phyloP scores from a whole-genome alignment of 805 yeast genomes.

The Kluyveromyces lactis region DNA sequence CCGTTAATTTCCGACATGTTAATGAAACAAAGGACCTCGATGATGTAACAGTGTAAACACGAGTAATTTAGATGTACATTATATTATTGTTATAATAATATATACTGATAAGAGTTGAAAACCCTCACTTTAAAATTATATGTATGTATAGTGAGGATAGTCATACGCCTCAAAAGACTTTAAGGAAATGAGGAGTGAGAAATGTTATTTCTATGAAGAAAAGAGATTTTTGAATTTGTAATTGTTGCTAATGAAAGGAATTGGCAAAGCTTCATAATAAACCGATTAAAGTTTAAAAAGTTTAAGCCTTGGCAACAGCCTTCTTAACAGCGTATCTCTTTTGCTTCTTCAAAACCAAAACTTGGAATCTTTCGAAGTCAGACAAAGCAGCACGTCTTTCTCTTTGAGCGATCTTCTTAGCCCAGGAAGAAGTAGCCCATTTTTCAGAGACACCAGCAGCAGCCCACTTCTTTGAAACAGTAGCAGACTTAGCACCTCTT shows the following conservation, averaged over 20 bases:
- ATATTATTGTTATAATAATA: constrained; percentile 10
- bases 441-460: constrained; percentile 80
- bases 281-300: constrained; percentile 8
- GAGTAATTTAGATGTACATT: constrained; percentile 12
- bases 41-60: constrained; percentile 1
- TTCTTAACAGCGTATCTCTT: constrained; percentile 90
- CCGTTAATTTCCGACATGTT: too few relatives aligned
- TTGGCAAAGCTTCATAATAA: too few relatives aligned
- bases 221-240: too few relatives aligned
- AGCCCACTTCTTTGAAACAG: constrained; percentile 87
- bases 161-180: background rate
- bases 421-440: constrained; percentile 95
- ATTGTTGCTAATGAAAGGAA: too few relatives aligned
- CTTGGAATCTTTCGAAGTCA: constrained; percentile 99
- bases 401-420: constrained; percentile 95
- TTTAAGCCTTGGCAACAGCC: constrained; percentile 93
- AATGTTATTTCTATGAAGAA: constrained; percentile 1
- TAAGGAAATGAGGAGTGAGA: background rate
- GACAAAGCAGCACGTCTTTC: constrained; percentile 86
- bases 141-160: background rate
- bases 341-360: constrained; percentile 93
- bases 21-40: too few relatives aligned
- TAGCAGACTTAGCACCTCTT: constrained; percentile 87
- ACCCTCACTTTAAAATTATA: too few relatives aligned
- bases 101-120: constrained; percentile 6